phyloP scores from a whole-genome alignment of 2,329 filamentous ascomycete genomes.

The Ophiocordyceps polyrhachis-furcata region DNA sequence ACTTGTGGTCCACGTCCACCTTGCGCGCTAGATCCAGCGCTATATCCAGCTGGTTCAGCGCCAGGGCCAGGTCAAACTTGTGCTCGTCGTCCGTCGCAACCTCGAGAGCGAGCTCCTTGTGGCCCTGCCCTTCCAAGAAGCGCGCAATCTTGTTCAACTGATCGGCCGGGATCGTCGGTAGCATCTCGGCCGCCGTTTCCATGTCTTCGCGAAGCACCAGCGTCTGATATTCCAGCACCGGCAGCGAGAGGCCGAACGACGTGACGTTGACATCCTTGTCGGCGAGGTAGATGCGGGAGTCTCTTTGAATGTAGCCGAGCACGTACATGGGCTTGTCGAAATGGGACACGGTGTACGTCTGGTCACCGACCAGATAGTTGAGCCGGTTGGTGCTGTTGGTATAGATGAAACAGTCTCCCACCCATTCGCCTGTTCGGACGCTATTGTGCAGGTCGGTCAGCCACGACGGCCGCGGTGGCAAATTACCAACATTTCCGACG shows the following conservation, averaged over 20 bases:
- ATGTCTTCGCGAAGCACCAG: constrained; percentile 85
- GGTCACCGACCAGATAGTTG: constrained; percentile 94
- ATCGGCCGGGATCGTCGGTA: constrained; percentile 69
- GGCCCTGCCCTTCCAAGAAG: constrained; percentile 91
- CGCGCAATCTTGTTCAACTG: constrained; percentile 97
- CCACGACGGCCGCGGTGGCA: neutral
- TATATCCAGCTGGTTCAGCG: constrained; percentile 65
- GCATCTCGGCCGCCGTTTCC: constrained; percentile 72
- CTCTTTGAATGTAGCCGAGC: constrained; percentile 83
- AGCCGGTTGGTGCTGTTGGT: constrained; percentile 91
- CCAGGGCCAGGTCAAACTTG: constrained; percentile 81
- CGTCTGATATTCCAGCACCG: constrained; percentile 93
- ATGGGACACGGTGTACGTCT: constrained; percentile 93
- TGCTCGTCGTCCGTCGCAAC: constrained; percentile 91
- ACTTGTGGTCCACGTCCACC: constrained; percentile 86
- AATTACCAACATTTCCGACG: no score
- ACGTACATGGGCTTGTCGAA: constrained; percentile 94
- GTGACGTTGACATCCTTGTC: constrained; percentile 91
- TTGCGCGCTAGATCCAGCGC: constrained; percentile 68
- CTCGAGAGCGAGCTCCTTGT: constrained; percentile 87
- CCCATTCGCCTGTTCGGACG: constrained; percentile 90
- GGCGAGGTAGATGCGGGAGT: constrained; percentile 84
- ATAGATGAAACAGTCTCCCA: constrained; percentile 98
- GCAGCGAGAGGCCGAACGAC: constrained; percentile 77
- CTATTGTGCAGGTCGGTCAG: constrained; percentile 23